Percentiles rank a stretch among this genome's conserved stretches.
phyloP scores from a whole-genome alignment of 441 rosid genomes.

The Biscutella laevigata region DNA sequence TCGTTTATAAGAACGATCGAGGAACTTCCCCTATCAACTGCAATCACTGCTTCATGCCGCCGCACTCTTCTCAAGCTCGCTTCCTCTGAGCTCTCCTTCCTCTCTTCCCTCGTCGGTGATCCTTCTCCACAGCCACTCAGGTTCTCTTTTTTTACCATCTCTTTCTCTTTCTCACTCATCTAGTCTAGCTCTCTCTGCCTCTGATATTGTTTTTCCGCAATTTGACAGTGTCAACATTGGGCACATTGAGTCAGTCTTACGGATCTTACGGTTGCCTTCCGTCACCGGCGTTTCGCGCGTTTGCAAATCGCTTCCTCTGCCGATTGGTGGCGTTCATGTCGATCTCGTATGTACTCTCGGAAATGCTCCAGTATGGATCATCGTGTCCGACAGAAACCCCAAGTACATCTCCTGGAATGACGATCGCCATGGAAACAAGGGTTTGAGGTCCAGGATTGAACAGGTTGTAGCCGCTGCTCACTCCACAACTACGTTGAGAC shows the following conservation, averaged over 20 bases:
- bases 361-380: conserved; percentile 52
- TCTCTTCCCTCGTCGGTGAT: conserved; percentile 33
- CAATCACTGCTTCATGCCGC: conserved; percentile 35
- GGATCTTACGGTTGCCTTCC: conserved; percentile 46
- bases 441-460: conserved; percentile 43
- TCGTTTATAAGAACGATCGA: conserved; percentile 34
- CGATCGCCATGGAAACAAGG: conserved; percentile 36
- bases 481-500: conserved; percentile 35
- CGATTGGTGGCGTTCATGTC: conserved; percentile 37
- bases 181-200: background rate
- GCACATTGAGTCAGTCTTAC: conserved; percentile 65
- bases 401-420: conserved; percentile 39
- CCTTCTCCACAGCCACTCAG: conserved; percentile 33
- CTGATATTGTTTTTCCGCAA: conserved; percentile 6
- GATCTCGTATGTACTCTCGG: conserved; percentile 61
- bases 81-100: conserved; percentile 65
- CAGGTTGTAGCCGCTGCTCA: conserved; percentile 45
- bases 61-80: conserved; percentile 66
- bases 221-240: conserved; percentile 52
- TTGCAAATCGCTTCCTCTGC: conserved; percentile 50
- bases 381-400: conserved; percentile 66
- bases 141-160: conserved; percentile 8
- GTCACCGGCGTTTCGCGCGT: conserved; percentile 69
- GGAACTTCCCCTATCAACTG: conserved; percentile 27
- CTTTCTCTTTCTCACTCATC: background rate